Percentiles rank a stretch among this genome's conserved stretches.
These are phyloP conservation scores for Nephromyces sp. DNA, from an alignment of 169 alveolate genomes.

Conservation along the genomic window DNA sequence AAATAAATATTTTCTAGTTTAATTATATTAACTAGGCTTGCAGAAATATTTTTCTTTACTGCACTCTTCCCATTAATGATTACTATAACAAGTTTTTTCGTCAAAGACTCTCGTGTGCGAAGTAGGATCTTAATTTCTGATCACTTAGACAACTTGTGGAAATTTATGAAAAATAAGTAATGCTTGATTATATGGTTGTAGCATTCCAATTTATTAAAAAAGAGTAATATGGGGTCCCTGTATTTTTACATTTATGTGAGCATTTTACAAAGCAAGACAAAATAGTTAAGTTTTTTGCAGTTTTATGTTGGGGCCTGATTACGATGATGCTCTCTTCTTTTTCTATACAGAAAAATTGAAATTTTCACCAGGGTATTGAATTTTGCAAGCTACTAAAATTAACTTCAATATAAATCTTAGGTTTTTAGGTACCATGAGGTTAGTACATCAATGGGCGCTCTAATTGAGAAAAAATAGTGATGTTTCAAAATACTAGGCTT, in stretches of 20 bases:
- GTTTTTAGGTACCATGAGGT: not conserved
- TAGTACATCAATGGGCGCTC: not conserved
- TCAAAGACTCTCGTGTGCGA: slow-evolving; percentile 48
- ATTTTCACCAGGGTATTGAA: slow-evolving; percentile 66
- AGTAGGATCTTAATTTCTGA: not conserved
- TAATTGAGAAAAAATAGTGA: not conserved
- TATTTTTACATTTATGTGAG: not conserved
- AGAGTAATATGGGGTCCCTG: not conserved
- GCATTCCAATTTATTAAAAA: not conserved
- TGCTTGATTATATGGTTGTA: not conserved
- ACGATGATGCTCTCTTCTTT: slow-evolving; percentile 86
- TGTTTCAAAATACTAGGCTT: slow-evolving; percentile 32
- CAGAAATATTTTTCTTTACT: slow-evolving; percentile 69
- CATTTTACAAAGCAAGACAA: not conserved
- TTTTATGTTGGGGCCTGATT: slow-evolving; percentile 75
- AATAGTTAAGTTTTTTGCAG: not conserved
- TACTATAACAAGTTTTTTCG: slow-evolving; percentile 59
- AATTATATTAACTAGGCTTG: not conserved
- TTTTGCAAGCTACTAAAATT: not conserved
- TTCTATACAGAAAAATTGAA: slow-evolving; percentile 80
- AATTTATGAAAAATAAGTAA: not conserved
- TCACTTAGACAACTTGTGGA: not conserved
- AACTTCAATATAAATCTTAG: not conserved
- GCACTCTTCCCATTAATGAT: slow-evolving; percentile 72
- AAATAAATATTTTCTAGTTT: not conserved